Percentiles rank a stretch among this genome's conserved stretches.
These are phyloP conservation scores for Madurella mycetomatis DNA, from an alignment of 2,329 filamentous ascomycete genomes.

Conservation along the genomic window DNA sequence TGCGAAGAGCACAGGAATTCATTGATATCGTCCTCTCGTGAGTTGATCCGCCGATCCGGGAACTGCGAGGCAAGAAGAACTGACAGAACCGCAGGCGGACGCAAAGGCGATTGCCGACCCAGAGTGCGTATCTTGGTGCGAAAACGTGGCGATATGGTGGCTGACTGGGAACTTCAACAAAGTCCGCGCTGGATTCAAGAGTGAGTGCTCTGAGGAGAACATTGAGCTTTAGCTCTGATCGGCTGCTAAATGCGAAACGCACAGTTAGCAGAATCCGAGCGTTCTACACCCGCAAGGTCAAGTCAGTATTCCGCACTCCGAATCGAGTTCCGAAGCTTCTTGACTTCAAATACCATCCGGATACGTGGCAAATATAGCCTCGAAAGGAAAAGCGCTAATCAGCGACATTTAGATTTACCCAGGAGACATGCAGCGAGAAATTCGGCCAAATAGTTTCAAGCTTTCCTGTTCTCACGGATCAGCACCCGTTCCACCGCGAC, in stretches of 20 bases:
- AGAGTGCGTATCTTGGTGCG: slow-evolving; percentile 45
- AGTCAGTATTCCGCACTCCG: slow-evolving; percentile 36
- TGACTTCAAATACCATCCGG: background rate
- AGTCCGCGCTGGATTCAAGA: slow-evolving; percentile 83
- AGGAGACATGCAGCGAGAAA: slow-evolving; percentile 89
- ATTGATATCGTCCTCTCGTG: slow-evolving; percentile 80
- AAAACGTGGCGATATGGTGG: slow-evolving; percentile 2
- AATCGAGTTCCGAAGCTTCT: background rate
- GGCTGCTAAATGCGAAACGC: slow-evolving; percentile 4
- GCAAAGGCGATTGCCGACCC: slow-evolving; percentile 83
- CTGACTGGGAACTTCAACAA: slow-evolving; percentile 17
- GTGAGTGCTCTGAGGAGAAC: slow-evolving; percentile 15
- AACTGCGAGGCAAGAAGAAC: background rate
- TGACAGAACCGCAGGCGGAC: slow-evolving; percentile 58
- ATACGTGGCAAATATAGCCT: background rate
- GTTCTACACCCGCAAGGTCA: slow-evolving; percentile 97
- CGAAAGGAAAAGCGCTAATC: slow-evolving; percentile 11
- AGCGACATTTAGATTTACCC: slow-evolving; percentile 61
- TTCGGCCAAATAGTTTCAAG: slow-evolving; percentile 84
- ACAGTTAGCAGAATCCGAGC: slow-evolving; percentile 78
- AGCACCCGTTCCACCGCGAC: slow-evolving; percentile 49
- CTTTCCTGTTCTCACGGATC: slow-evolving; percentile 88
- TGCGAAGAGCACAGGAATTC: slow-evolving; percentile 72
- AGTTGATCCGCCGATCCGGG: slow-evolving; percentile 8
- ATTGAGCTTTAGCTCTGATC: background rate